phyloP scores from a whole-genome alignment of 495 filamentous ascomycete genomes.

The Baudoinia panamericana region DNA sequence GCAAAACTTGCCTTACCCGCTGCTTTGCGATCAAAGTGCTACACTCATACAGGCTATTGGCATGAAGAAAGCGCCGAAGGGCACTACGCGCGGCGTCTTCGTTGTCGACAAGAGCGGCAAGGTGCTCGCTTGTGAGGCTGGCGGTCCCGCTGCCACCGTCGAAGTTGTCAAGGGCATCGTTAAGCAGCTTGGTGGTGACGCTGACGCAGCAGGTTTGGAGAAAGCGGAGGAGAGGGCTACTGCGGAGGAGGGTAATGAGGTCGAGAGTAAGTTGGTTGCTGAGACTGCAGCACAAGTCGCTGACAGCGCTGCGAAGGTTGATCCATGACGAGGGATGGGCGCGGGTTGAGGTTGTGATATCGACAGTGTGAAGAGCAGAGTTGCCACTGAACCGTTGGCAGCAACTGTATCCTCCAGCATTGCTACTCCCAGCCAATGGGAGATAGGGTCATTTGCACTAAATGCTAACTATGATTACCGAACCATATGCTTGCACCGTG shows the following conservation, averaged over 20 bases:
- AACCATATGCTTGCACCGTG: no score
- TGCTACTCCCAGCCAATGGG: background rate
- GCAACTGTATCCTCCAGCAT: background rate
- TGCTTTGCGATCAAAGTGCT: constrained; percentile 67
- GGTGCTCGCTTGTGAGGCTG: constrained; percentile 47
- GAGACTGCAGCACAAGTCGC: constrained; percentile 27
- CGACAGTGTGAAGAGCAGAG: background rate
- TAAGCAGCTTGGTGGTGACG: constrained; percentile 22
- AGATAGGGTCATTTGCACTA: background rate
- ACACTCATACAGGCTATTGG: constrained; percentile 42
- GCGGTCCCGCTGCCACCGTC: constrained; percentile 47
- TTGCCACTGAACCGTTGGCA: background rate
- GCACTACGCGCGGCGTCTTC: constrained; percentile 77
- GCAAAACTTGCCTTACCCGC: constrained; percentile 73
- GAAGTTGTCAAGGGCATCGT: constrained; percentile 43
- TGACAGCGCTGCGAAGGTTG: constrained; percentile 26
- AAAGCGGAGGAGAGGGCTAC: constrained; percentile 23
- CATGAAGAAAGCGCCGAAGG: constrained; percentile 28
- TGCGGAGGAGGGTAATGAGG: constrained; percentile 6
- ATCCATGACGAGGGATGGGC: constrained; percentile 4
- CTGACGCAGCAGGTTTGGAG: constrained; percentile 17
- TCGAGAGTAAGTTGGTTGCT: constrained; percentile 20
- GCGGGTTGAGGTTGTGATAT: background rate
- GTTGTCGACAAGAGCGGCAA: constrained; percentile 60
- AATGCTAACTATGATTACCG: background rate